Evolutionary conservation across 202 grass and related monocot genomes (phyloP).

Genomic region (Musa balbisiana): DNA sequence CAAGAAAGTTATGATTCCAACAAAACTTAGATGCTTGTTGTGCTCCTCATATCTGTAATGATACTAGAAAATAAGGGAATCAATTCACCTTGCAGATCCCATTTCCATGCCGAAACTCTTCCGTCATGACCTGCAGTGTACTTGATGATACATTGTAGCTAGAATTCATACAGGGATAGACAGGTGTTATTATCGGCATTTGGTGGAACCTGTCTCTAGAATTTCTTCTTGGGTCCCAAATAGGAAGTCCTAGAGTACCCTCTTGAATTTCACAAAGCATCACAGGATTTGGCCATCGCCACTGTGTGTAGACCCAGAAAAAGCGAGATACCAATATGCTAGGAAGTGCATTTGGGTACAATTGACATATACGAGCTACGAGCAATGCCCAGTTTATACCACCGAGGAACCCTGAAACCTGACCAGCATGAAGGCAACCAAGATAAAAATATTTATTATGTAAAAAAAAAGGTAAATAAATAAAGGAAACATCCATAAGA

Average conservation of each 20-base stretch:
- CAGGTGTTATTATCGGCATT: constrained; percentile 98
- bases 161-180: constrained; percentile 96
- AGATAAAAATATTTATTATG: constrained; percentile 12
- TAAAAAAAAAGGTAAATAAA: not conserved
- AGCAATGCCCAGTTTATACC: constrained; percentile 99
- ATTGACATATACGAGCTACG: constrained; percentile 92
- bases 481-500: not conserved
- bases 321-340: constrained; percentile 94
- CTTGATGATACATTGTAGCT: constrained; percentile 90
- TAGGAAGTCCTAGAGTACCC: constrained; percentile 58
- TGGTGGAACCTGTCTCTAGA: constrained; percentile 74
- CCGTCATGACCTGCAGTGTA: constrained; percentile 62
- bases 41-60: not conserved
- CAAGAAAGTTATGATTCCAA: no score
- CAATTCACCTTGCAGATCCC: constrained; percentile 71
- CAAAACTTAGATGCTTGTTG: no score
- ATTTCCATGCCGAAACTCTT: constrained; percentile 76
- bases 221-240: constrained; percentile 96
- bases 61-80: constrained; percentile 19
- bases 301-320: constrained; percentile 84
- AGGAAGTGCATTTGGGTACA: constrained; percentile 89
- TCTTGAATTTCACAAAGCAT: constrained; percentile 93
- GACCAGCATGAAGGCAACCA: constrained; percentile 16
- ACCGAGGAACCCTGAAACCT: constrained; percentile 91
- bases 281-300: constrained; percentile 98